Base-by-base conservation (phyloP, 2,329 filamentous ascomycete genomes). In the Nemania diffusa region DNA sequence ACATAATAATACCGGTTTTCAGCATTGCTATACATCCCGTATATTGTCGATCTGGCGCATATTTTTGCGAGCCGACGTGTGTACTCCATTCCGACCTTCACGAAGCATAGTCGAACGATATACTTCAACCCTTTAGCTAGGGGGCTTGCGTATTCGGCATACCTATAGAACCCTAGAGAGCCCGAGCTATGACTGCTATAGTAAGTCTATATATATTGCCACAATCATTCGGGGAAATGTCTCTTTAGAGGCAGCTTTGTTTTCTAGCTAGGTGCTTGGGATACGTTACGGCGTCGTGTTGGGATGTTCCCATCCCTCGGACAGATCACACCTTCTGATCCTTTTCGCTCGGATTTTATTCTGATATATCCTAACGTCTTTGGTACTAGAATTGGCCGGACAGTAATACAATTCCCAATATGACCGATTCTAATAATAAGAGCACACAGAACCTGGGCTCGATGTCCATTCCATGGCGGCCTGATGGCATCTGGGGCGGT, bases 401-500 rank as follows among this genome's bases (percentile, higher is more conserved):
- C 70, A 70, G 77, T 66, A 82, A 82, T 69, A 72, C 79, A 52
- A 79, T 75, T 72, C 78, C 80, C 74, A 74, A 72, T 27, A 79
- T 78, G 76, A 62, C 68, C 56, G 78, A 77, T 63, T 73, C 71
- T 26, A 71, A 62, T 59, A 56, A 80, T 24, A 76, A 76, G 57
- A 37, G 73, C 17, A 67, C 77, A 59, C 80, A 81, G 74, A 74
- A 78, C 59, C 71, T 79, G 79, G 81, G 82, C 79, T n/a, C 81
- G 77, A 58, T 81, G 81, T 69, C 62, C 74, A 37, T 79, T 51
- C 73, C 72, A 69, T 84, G 74, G 75, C 81, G 81, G 59, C 68
- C 77, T 7, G 76, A 75, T 62, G 82, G 80, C 34, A 86, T 88
- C 48, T 89, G 87, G 87, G 82, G 82, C 13, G 17, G 37, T 11